Base-by-base conservation (phyloP, 2,329 filamentous ascomycete species). In the Diaporthe ampelina region DNA sequence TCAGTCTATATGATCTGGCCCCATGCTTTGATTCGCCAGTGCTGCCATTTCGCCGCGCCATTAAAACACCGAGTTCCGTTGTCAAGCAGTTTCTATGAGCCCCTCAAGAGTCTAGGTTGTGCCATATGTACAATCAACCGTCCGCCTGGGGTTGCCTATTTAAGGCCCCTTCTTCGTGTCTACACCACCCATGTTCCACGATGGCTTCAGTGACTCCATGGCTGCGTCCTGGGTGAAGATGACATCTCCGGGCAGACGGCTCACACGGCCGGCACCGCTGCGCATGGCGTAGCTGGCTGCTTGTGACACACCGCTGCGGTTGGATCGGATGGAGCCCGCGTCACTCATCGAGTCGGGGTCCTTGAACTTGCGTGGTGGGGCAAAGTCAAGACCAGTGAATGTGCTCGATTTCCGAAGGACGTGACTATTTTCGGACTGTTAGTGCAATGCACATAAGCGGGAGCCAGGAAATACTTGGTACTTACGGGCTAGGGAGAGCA, bases 401-500 rank as follows among this genome's bases (percentile, higher is more conserved):
- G 93, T 94, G 76, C 90, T 87, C 1, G 94, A 95, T 80, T 95
- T 95, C 80, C 93, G 91, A 68, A 97, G 88, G 79, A 91, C 79
- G 81, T 95, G 92, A 54, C 92, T 94, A 76, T 45, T 58, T 63
- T 19, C 17, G 6, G 26, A 4, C 24, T 48, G 77, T 84, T 81
- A 85, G 82, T 71, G 50, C 7, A 37, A 21, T 43, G 26, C 19
- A 29, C 48, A n/a, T 37, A 9, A 19, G 19, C 5, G 37, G 6
- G 15, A 19, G 3, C 17, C 29, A n/a, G 29, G 17, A 8, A 21
- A 24, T 11, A 35, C 26, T 21, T 3, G 43, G 35, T 76, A 93
- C 94, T 93, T 91, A 96, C 91, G 97, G 95, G 88, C 95, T 98
- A 50, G 97, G 97, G 77, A 99, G 91, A 11, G 90, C 89, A 17